Conservation (phyloP, 2,329 filamentous ascomycete species). For the Colletotrichum sp. region DNA sequence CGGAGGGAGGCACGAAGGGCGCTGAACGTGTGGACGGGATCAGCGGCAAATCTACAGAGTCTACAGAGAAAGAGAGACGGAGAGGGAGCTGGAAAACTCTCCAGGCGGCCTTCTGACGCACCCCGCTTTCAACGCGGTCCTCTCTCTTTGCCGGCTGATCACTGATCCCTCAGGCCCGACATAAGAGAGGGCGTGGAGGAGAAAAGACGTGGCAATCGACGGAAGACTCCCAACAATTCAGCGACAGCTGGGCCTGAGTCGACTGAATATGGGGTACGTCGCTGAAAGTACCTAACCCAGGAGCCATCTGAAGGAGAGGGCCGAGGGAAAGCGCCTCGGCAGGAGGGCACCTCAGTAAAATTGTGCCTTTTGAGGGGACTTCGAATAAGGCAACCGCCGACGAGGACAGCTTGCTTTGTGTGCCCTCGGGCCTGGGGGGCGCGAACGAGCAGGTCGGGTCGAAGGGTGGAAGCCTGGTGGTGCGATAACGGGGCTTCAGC, state of each 20-base stretch:
- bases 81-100: not conserved
- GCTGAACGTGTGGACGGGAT: not conserved
- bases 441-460: not conserved
- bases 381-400: not conserved
- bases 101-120: not conserved
- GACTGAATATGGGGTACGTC: not conserved
- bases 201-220: not conserved
- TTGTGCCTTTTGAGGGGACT: not conserved
- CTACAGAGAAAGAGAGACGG: not conserved
- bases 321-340: not conserved
- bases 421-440: not conserved
- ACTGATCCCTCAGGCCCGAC: not conserved
- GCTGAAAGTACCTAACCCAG: not conserved
- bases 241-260: not conserved
- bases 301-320: not conserved
- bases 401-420: not conserved
- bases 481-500: slow-evolving; percentile 17
- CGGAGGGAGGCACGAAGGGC: not conserved
- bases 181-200: not conserved
- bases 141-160: not conserved
- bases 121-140: not conserved
- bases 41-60: not conserved
- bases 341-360: not conserved
- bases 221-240: not conserved
- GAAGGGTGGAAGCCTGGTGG: not conserved